Percentiles rank a stretch among this genome's conserved stretches.
phyloP scores from a whole-genome alignment of 2,329 filamentous ascomycete genomes.

The Triangularia setosa region DNA sequence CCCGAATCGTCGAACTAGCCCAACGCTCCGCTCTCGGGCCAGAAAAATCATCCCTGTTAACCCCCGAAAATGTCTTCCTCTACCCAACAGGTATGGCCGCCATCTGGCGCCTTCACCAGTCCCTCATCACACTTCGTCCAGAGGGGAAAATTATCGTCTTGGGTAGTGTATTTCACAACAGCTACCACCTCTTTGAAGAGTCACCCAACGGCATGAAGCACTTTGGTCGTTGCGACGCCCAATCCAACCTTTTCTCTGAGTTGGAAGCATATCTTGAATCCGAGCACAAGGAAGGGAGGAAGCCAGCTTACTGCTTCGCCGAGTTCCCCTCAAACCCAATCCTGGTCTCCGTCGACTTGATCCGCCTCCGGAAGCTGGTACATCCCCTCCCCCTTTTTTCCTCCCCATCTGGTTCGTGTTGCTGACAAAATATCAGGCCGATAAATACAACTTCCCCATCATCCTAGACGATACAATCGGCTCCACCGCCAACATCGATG shows the following conservation, averaged over 20 bases:
- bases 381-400: conserved; percentile 25
- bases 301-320: conserved; percentile 44
- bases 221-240: conserved; percentile 41
- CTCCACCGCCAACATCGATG: conserved; percentile 48
- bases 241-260: conserved; percentile 36
- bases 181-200: conserved; percentile 45
- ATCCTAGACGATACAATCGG: conserved; percentile 47
- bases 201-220: conserved; percentile 42
- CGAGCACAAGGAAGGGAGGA: conserved; percentile 36
- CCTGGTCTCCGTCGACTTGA: conserved; percentile 39
- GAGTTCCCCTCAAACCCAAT: conserved; percentile 50
- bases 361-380: conserved; percentile 38
- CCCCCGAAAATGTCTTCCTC: conserved; percentile 46
- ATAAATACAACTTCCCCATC: conserved; percentile 43
- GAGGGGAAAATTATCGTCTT: conserved; percentile 38
- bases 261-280: conserved; percentile 44
- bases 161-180: conserved; percentile 50
- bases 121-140: conserved; percentile 34
- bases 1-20: conserved; percentile 40
- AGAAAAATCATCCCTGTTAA: neutral
- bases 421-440: conserved; percentile 26
- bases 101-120: conserved; percentile 42
- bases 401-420: conserved; percentile 3
- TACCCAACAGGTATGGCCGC: conserved; percentile 54
- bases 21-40: conserved; percentile 34